phyloP scores from a whole-genome alignment of 495 filamentous ascomycete species.

The Trichoderma asperelloides region DNA sequence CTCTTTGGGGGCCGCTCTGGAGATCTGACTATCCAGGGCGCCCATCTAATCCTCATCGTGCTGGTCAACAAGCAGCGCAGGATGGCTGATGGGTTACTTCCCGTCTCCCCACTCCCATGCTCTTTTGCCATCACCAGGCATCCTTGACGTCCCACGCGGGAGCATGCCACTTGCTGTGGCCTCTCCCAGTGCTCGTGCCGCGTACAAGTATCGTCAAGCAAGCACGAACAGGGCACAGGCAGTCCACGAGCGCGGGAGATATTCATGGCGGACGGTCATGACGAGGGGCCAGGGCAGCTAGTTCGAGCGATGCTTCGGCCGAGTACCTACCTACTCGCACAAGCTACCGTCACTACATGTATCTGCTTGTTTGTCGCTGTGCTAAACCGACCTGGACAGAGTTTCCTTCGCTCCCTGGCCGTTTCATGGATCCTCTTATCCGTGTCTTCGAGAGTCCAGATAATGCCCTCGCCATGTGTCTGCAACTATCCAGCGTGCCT shows the following conservation, averaged over 20 bases:
- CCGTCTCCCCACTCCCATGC: not conserved
- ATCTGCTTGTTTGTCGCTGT: not conserved
- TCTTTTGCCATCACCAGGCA: not conserved
- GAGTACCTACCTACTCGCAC: too few relatives aligned
- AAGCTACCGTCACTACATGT: too few relatives aligned
- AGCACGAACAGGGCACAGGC: not conserved
- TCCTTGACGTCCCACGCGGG: slow-evolving; percentile 2
- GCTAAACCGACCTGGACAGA: not conserved
- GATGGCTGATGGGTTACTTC: slow-evolving; percentile 8
- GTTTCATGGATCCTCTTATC: not conserved
- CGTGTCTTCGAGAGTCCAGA: not conserved
- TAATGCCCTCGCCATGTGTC: not conserved
- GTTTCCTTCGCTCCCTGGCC: not conserved
- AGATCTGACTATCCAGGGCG: not conserved
- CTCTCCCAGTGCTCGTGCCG: not conserved
- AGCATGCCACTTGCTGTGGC: not conserved
- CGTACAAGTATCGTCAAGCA: too few relatives aligned
- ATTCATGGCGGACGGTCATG: not conserved
- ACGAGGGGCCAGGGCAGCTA: not conserved
- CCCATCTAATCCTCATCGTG: not conserved
- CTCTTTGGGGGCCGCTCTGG: slow-evolving; percentile 4
- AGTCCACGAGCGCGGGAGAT: not conserved
- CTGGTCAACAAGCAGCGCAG: not conserved
- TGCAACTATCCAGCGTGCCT: not conserved
- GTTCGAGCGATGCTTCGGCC: not conserved